A percentile compares a stretch with the other conserved stretches of the same genome.
These are phyloP conservation scores for Endocarpon pusillum DNA, from an alignment of 495 filamentous ascomycete genomes.

Conservation along the genomic window DNA sequence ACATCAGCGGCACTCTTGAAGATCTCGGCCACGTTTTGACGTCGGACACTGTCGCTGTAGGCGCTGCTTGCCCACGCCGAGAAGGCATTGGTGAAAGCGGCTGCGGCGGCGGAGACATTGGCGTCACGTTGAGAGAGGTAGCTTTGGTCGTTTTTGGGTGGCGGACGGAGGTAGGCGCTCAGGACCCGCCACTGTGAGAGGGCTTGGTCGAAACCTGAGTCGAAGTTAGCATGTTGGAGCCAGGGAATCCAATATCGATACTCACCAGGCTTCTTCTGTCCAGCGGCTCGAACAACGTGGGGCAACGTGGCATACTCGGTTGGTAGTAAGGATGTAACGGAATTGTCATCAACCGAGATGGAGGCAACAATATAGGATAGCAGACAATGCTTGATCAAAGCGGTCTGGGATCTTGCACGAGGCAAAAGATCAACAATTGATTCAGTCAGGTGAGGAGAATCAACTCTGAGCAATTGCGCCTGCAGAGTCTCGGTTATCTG, in stretches of 20 bases:
- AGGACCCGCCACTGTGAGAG: constrained; percentile 17
- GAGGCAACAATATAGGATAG: constrained; percentile 6
- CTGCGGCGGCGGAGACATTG: constrained; percentile 4
- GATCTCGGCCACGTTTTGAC: constrained; percentile 9
- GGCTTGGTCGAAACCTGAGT: constrained; percentile 2
- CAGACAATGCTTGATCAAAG: constrained; percentile 12
- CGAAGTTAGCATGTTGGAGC: constrained; percentile 2
- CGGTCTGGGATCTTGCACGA: constrained; percentile 5
- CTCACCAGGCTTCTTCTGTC: neutral
- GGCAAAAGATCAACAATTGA: constrained; percentile 7
- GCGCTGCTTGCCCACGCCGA: constrained; percentile 8
- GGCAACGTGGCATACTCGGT: constrained; percentile 3
- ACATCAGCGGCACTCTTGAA: constrained; percentile 8
- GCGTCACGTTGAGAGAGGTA: neutral
- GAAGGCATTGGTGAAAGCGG: constrained; percentile 11
- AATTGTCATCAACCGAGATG: constrained; percentile 7
- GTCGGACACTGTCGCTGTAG: constrained; percentile 5
- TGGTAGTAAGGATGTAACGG: constrained; percentile 8
- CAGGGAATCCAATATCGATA: neutral
- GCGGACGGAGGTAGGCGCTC: constrained; percentile 8
- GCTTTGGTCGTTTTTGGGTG: neutral
- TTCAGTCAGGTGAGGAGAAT: constrained; percentile 7
- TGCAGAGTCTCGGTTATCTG: too few species aligned
- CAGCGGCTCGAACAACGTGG: neutral
- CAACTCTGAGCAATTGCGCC: too few species aligned